phyloP scores from a whole-genome alignment of 148 eudicot genomes.

The Bassia scoparia region DNA sequence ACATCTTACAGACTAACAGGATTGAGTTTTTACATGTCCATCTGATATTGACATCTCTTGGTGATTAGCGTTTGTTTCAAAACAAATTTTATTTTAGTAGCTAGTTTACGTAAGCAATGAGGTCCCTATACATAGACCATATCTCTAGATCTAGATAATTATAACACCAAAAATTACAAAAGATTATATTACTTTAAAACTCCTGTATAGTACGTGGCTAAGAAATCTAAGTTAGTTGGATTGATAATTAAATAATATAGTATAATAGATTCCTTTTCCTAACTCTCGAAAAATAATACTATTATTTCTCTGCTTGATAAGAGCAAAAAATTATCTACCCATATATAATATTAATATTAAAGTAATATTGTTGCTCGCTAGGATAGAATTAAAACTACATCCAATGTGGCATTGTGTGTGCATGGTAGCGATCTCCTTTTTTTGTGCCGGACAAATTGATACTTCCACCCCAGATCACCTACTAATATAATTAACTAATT shows the following conservation, averaged over 20 bases:
- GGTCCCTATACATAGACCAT: too few relatives aligned
- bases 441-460: slow-evolving; percentile 33
- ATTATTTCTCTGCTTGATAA: too few relatives aligned
- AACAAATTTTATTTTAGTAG: too few relatives aligned
- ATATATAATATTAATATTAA: neutral
- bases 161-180: too few relatives aligned
- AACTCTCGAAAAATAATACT: slow-evolving; percentile 14
- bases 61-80: too few relatives aligned
- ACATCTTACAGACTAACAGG: too few relatives aligned
- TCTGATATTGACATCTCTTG: too few relatives aligned
- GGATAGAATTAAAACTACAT: slow-evolving; percentile 29
- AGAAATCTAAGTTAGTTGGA: neutral
- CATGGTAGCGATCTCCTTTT: slow-evolving; percentile 19
- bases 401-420: slow-evolving; percentile 24
- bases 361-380: neutral
- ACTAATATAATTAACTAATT: neutral
- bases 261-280: slow-evolving; percentile 34
- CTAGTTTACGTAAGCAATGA: too few relatives aligned
- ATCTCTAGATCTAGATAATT: too few relatives aligned
- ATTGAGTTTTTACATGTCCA: too few relatives aligned
- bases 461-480: slow-evolving; percentile 26
- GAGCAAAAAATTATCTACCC: neutral
- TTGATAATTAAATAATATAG: slow-evolving; percentile 14
- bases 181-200: neutral
- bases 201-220: too few relatives aligned